Conservation (phyloP, 2,329 filamentous ascomycete species). For the Epichloe amarillans region DNA sequence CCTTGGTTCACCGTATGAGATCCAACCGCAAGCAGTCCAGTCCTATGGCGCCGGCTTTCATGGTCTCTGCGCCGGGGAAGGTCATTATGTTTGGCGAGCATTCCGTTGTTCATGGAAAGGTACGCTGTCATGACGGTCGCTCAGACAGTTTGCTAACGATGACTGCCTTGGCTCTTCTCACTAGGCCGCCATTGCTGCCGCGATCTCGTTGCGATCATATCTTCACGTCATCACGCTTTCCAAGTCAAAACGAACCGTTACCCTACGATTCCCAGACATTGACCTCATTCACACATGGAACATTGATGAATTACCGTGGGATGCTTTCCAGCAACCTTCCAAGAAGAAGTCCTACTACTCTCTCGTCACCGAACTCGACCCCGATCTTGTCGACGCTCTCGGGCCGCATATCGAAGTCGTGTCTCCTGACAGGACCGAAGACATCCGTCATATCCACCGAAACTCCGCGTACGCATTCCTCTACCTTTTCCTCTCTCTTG, state of each 20-base stretch:
- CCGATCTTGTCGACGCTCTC: constrained; percentile 67
- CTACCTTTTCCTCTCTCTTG: constrained; percentile 83
- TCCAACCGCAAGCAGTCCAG: constrained; percentile 44
- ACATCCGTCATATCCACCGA: constrained; percentile 72
- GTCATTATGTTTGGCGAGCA: constrained; percentile 98
- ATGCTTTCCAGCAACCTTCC: constrained; percentile 58
- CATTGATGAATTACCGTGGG: constrained; percentile 85
- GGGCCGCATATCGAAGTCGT: constrained; percentile 65
- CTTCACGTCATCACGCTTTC: constrained; percentile 89
- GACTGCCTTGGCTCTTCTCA: neutral
- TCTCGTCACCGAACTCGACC: constrained; percentile 69
- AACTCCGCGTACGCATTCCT: constrained; percentile 75
- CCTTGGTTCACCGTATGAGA: constrained; percentile 23
- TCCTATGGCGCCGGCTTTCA: constrained; percentile 75
- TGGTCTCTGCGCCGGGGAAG: constrained; percentile 96
- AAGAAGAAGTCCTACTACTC: constrained; percentile 97
- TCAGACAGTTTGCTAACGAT: neutral
- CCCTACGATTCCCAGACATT: constrained; percentile 83
- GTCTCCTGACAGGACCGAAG: constrained; percentile 50
- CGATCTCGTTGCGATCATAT: constrained; percentile 90
- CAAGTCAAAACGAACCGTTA: constrained; percentile 80
- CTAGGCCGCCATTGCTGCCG: constrained; percentile 81
- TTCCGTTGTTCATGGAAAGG: constrained; percentile 94
- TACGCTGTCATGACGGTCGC: constrained; percentile 21
- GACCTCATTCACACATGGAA: constrained; percentile 84